Base-by-base conservation (phyloP, 176 grass and related monocot species). In the Raddia guianensis region DNA sequence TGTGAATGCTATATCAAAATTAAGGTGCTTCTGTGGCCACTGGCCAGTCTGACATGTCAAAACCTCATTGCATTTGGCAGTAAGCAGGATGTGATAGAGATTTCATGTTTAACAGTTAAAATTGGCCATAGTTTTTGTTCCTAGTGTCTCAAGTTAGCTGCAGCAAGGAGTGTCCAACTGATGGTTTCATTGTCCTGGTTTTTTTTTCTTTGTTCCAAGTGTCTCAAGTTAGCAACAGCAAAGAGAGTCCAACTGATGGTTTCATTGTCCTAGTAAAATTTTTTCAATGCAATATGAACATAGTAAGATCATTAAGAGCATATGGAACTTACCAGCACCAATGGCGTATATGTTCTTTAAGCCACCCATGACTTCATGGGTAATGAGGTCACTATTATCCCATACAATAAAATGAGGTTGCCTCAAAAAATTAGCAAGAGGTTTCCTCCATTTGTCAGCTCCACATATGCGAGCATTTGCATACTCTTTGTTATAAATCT, bases 401-500 rank as follows among this genome's bases (percentile, higher is more conserved):
- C 95, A 98, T 62, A 98, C 95, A 72, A 98, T 94, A 63, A 98
- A 98, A 91, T 98, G 88, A 33, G 95, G 92, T 67, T 98, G 95
- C 86, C 95, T 90, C 80, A 98, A 85, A 80, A 98, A 98, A 64
- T 98, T 94, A 43, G 95, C 90, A 63, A 98, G 87, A 54, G 90
- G 90, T 72, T 94, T 94, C 70, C 95, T 91, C 95, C 95, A 98
- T 60, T 92, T 92, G n/a, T 98, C 87, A 45, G 90, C 72, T 84
- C 95, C 95, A 74, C 95, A 98, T 53, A 94, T 98, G n/a, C 95
- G 87, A 72, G 95, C 95, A 15, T 98, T 98, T 61, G 95, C 95
- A 56, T 98, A 98, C 45, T 98, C 95, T 80, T 91, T 98, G 80
- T 98, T 98, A 87, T 98, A 98, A 63, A 98, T 98, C 84, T 98